A percentile compares a stretch with the other conserved stretches of the same genome.
These are phyloP conservation scores for Tulasnella sp. DNA, from an alignment of 768 basidiomycete genomes.

Conservation along the genomic window DNA sequence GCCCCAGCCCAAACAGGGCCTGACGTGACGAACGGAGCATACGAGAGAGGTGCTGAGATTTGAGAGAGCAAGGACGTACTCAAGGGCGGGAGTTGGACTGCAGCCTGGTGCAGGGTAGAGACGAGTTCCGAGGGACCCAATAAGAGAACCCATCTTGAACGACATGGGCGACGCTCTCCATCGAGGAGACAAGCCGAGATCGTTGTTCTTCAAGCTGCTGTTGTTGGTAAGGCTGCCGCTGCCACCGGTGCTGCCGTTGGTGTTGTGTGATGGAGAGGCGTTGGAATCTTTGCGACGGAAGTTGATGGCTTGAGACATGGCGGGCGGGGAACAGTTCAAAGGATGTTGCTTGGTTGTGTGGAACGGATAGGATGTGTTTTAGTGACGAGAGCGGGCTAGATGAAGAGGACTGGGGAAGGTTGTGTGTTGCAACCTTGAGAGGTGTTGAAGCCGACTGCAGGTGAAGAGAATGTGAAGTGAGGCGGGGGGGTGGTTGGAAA, in stretches of 20 bases:
- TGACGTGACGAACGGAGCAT: background rate
- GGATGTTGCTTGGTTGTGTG: background rate
- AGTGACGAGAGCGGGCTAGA: background rate
- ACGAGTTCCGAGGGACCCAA: conserved; percentile 23
- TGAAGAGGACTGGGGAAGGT: background rate
- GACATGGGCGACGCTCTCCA: conserved; percentile 31
- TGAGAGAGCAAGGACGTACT: conserved; percentile 11
- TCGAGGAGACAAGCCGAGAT: conserved; percentile 3
- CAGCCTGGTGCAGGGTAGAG: conserved; percentile 29
- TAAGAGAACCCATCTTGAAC: conserved; percentile 31
- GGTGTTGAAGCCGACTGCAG: too few relatives aligned
- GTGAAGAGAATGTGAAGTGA: background rate
- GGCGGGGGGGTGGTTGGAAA: too few relatives aligned
- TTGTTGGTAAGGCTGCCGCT: background rate
- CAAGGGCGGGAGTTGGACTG: conserved; percentile 27
- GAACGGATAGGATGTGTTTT: background rate
- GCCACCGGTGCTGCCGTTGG: background rate
- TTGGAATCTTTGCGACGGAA: conserved; percentile 22
- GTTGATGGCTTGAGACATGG: conserved; percentile 25
- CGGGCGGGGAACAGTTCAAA: background rate
- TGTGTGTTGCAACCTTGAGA: too few relatives aligned
- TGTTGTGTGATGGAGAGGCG: background rate
- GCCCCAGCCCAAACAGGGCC: background rate
- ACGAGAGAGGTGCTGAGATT: too few relatives aligned
- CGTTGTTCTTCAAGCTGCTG: conserved; percentile 21